Evolutionary conservation across 2,329 filamentous ascomycete species (phyloP).

Genomic region (Phialophora verrucosa): DNA sequence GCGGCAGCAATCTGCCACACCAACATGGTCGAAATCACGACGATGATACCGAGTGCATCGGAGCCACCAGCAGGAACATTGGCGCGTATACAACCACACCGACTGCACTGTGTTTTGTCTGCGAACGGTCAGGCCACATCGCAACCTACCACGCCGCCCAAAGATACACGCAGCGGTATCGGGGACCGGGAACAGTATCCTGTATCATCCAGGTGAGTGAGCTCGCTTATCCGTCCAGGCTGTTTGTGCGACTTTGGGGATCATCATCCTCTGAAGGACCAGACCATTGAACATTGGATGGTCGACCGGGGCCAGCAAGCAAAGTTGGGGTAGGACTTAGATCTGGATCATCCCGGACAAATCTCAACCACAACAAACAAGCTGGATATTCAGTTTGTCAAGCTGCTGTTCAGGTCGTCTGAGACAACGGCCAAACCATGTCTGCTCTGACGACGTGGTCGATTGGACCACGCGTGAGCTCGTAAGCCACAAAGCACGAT

Average conservation of each 20-base stretch:
- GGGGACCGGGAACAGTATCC: not conserved
- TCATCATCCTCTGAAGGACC: slow-evolving; percentile 7
- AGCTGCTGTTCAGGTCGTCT: not conserved
- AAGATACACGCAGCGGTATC: not conserved
- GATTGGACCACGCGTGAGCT: not conserved
- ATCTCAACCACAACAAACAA: not conserved
- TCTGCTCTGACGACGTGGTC: not conserved
- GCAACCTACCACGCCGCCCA: slow-evolving; percentile 1
- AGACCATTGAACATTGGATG: not conserved
- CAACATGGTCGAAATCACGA: slow-evolving; percentile 16
- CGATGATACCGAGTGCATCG: not conserved
- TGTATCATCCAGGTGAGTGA: slow-evolving; percentile 8
- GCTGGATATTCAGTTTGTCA: not conserved
- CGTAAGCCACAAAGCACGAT: not conserved
- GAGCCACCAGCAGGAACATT: not conserved
- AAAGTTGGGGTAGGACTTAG: not conserved
- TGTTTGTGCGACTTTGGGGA: slow-evolving; percentile 19
- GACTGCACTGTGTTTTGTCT: slow-evolving; percentile 22
- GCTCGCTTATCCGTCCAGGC: slow-evolving; percentile 20
- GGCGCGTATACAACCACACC: slow-evolving; percentile 21
- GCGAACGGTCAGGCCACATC: slow-evolving; percentile 15
- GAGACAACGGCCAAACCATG: not conserved
- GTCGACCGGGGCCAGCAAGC: not conserved
- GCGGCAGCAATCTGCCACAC: slow-evolving; percentile 9
- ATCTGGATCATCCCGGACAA: not conserved